Conservation (phyloP, 768 basidiomycete genomes). For the Dentipellis fragilis region DNA sequence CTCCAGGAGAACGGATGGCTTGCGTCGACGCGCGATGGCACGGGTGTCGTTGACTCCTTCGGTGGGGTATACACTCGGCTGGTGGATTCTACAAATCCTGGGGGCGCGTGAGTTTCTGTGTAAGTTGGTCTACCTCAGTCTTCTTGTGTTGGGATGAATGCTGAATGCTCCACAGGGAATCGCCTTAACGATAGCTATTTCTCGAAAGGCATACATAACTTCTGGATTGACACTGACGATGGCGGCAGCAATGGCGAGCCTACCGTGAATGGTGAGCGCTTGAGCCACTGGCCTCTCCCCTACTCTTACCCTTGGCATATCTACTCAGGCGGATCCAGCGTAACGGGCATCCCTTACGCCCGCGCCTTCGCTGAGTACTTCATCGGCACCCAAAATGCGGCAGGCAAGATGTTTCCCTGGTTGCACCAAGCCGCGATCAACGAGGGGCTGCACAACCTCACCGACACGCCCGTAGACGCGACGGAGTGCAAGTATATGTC, state of each 20-base stretch:
- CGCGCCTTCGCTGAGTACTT: background rate
- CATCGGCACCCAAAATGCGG: background rate
- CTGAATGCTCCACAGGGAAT: background rate
- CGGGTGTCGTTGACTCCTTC: background rate
- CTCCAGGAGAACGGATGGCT: background rate
- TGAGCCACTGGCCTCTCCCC: background rate
- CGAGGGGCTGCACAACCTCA: background rate
- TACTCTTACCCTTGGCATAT: background rate
- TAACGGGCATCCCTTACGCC: background rate
- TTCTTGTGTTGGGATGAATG: too few relatives aligned
- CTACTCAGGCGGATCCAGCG: background rate
- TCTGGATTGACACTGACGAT: background rate
- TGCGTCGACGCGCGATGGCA: background rate
- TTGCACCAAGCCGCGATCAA: background rate
- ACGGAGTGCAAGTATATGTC: background rate
- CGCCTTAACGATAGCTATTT: background rate
- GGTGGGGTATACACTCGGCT: background rate
- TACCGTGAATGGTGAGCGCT: background rate
- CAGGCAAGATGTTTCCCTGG: background rate
- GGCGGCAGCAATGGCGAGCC: background rate
- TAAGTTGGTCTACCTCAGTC: too few relatives aligned
- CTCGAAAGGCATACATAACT: background rate
- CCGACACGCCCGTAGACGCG: background rate
- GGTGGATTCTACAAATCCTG: background rate
- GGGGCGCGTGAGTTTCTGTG: background rate